Percentiles rank a stretch among this genome's conserved stretches.
phyloP scores from a whole-genome alignment of 768 basidiomycete genomes.

The Boletus coccyginus region DNA sequence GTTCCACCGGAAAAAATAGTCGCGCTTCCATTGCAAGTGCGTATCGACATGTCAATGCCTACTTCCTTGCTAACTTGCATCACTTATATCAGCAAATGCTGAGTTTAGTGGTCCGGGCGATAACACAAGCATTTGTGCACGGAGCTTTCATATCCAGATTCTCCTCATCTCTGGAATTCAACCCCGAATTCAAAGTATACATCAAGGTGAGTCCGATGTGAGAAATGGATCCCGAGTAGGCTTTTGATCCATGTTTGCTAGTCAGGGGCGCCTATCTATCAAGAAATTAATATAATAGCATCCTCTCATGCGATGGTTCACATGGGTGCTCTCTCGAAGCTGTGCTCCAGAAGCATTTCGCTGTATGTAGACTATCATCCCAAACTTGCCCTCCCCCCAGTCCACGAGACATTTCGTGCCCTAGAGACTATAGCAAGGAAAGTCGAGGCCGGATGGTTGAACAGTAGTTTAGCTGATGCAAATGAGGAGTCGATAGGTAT shows the following conservation, averaged over 20 bases:
- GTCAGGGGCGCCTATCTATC: conserved; percentile 34
- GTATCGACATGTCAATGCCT: conserved; percentile 30
- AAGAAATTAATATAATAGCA: conserved; percentile 33
- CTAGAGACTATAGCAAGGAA: conserved; percentile 37
- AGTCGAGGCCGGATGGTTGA: conserved; percentile 49
- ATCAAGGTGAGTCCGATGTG: conserved; percentile 9
- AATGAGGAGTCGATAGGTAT: conserved; percentile 29
- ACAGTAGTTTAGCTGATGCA: conserved; percentile 32
- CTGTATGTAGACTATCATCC: conserved; percentile 35
- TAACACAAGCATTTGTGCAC: conserved; percentile 52
- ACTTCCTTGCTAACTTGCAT: neutral
- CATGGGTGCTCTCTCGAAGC: conserved; percentile 40
- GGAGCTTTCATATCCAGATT: conserved; percentile 53
- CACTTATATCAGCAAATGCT: conserved; percentile 23
- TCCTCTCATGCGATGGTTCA: conserved; percentile 37
- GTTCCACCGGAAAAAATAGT: conserved; percentile 54
- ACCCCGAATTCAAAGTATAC: conserved; percentile 18
- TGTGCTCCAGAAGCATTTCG: conserved; percentile 35
- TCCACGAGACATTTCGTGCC: conserved; percentile 27
- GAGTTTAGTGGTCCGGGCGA: conserved; percentile 40
- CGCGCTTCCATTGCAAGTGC: conserved; percentile 55
- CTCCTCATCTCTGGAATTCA: conserved; percentile 32
- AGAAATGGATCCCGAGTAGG: neutral
- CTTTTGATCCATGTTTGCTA: conserved; percentile 12
- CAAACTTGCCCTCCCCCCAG: conserved; percentile 26